Conservation (phyloP, 2,329 filamentous ascomycete species). For the Fusarium odoratissimum region DNA sequence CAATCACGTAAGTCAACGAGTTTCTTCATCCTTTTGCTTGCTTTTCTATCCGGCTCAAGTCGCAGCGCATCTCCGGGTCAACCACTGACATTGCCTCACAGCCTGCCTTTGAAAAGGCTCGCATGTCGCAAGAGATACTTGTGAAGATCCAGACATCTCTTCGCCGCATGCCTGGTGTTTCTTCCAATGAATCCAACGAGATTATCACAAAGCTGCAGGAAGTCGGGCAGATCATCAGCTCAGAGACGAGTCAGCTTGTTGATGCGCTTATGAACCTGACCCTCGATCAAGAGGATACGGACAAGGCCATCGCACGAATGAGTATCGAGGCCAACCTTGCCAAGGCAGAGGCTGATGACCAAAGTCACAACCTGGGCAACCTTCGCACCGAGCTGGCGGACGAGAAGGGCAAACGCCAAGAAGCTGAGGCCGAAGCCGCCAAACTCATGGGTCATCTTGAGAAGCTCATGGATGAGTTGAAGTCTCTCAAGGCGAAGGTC, state of each 20-base stretch:
- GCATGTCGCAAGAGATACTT: conserved; percentile 51
- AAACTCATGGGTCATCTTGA: conserved; percentile 46
- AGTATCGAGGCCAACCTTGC: conserved; percentile 53
- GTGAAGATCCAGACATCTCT: conserved; percentile 53
- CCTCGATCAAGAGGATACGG: conserved; percentile 54
- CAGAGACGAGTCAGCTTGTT: conserved; percentile 54
- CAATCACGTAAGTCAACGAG: conserved; percentile 50
- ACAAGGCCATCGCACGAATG: conserved; percentile 54
- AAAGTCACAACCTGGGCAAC: conserved; percentile 48
- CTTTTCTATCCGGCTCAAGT: neutral
- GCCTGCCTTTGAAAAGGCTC: conserved; percentile 51
- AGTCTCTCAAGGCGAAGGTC: conserved; percentile 44
- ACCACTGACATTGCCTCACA: conserved; percentile 20
- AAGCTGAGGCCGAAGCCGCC: conserved; percentile 44
- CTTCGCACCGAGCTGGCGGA: conserved; percentile 48
- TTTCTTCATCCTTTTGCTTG: neutral
- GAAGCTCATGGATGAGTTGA: conserved; percentile 45
- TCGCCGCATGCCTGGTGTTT: conserved; percentile 55
- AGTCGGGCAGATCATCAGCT: conserved; percentile 52
- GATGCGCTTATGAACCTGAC: conserved; percentile 52
- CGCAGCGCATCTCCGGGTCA: neutral
- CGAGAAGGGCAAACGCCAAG: conserved; percentile 48
- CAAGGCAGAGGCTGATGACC: conserved; percentile 51
- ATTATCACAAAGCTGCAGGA: conserved; percentile 52
- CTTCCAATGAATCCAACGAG: conserved; percentile 50